A percentile compares a stretch with the other conserved stretches of the same genome.
These are phyloP conservation scores for Rheum nobile DNA, from an alignment of 148 eudicot genomes.

Conservation along the genomic window DNA sequence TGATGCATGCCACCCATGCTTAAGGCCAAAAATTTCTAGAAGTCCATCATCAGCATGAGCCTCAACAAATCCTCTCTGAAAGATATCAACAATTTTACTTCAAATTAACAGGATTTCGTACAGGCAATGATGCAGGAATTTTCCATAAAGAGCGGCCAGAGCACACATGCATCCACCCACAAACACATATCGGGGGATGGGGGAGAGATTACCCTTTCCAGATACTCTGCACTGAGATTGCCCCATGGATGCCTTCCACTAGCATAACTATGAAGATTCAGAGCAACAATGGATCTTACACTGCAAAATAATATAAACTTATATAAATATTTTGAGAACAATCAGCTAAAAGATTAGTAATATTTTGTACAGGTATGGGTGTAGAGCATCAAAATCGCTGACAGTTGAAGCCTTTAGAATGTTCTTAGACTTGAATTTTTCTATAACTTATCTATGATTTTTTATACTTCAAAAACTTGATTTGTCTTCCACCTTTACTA, in stretches of 20 bases:
- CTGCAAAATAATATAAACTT: conserved; percentile 24
- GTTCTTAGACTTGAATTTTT: not conserved
- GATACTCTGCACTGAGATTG: conserved; percentile 63
- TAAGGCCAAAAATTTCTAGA: conserved; percentile 77
- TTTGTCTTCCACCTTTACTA: not conserved
- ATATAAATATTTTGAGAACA: not conserved
- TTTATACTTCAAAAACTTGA: not conserved
- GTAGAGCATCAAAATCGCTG: not conserved
- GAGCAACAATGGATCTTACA: conserved; percentile 75
- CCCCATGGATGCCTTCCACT: conserved; percentile 99
- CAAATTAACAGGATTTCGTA: not conserved
- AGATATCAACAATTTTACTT: not conserved
- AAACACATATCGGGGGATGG: too few relatives aligned
- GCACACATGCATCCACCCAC: too few relatives aligned
- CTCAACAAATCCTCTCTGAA: conserved; percentile 82
- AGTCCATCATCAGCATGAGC: conserved; percentile 88
- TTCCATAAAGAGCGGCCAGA: too few relatives aligned
- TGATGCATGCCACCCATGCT: conserved; percentile 99
- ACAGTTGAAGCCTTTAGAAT: not conserved
- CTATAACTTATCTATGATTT: not conserved
- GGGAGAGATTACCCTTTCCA: conserved; percentile 56
- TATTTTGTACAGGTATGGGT: not conserved
- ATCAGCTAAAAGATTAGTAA: not conserved
- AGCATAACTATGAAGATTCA: conserved; percentile 89
- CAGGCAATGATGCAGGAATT: not conserved